phyloP scores from a whole-genome alignment of 2,329 filamentous ascomycete genomes.

The Ophiocordyceps australis region DNA sequence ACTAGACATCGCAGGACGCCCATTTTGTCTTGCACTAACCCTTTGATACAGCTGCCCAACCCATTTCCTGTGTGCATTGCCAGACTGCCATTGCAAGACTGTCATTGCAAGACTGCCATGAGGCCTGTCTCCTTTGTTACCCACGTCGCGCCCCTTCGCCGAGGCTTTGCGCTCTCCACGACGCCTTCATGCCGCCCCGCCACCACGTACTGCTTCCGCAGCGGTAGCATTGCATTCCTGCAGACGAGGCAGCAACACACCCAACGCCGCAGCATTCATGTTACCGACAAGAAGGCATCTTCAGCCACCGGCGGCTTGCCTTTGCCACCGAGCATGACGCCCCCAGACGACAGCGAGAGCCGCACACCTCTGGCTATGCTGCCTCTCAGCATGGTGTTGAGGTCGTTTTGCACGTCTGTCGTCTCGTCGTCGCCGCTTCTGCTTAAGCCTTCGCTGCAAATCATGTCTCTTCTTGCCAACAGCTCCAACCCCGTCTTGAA shows the following conservation, averaged over 20 bases:
- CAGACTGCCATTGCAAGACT: too few species aligned
- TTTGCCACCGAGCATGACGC: slow-evolving; percentile 2
- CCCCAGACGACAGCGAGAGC: slow-evolving; percentile 4
- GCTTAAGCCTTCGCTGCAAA: slow-evolving; percentile 47
- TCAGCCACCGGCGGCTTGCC: slow-evolving; percentile 12
- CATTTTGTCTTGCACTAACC: too few species aligned
- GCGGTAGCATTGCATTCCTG: neutral
- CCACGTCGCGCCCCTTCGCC: too few species aligned
- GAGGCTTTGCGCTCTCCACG: slow-evolving; percentile 4
- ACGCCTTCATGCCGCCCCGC: slow-evolving; percentile 4
- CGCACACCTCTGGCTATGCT: slow-evolving; percentile 43
- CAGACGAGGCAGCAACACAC: slow-evolving; percentile 1
- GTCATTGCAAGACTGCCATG: slow-evolving; percentile 8
- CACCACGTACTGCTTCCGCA: neutral
- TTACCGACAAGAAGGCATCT: slow-evolving; percentile 16
- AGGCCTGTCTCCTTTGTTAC: slow-evolving; percentile 5
- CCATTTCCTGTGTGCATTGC: too few species aligned
- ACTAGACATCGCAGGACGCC: slow-evolving; percentile 4
- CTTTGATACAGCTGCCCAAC: too few species aligned
- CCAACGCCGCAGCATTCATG: slow-evolving; percentile 15
- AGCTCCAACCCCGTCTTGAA: slow-evolving; percentile 48
- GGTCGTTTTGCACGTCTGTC: slow-evolving; percentile 49
- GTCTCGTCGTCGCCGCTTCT: slow-evolving; percentile 55
- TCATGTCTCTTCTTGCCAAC: slow-evolving; percentile 53
- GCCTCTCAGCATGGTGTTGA: slow-evolving; percentile 46